These are phyloP conservation scores for Periconia digitata DNA, from an alignment of 2,329 filamentous ascomycete species.

Conservation along the genomic window DNA sequence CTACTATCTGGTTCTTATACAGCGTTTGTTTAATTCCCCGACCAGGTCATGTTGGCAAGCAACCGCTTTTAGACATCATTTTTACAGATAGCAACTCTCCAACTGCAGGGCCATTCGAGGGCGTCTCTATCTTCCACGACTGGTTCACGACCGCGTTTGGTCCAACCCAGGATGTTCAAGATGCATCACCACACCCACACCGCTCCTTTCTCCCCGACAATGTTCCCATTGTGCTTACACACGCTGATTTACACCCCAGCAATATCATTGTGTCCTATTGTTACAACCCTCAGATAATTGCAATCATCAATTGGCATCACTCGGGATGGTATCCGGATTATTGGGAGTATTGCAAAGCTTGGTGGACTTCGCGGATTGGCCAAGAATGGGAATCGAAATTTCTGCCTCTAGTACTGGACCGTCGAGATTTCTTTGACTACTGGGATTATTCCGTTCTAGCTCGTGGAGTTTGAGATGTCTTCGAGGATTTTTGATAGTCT, in stretches of 20 bases:
- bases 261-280: constrained; percentile 17
- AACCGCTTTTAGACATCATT: constrained; percentile 17
- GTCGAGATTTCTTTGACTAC: constrained; percentile 12
- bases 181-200: constrained; percentile 16
- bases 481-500: neutral
- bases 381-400: constrained; percentile 17
- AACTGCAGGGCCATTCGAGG: constrained; percentile 18
- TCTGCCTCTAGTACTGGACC: constrained; percentile 13
- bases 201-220: constrained; percentile 16
- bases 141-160: constrained; percentile 18
- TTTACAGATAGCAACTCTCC: constrained; percentile 11
- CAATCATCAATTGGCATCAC: constrained; percentile 17
- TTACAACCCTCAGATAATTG: constrained; percentile 7
- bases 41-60: constrained; percentile 13
- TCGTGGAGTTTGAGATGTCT: constrained; percentile 9
- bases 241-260: constrained; percentile 19
- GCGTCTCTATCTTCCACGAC: constrained; percentile 20
- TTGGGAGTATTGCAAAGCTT: constrained; percentile 20
- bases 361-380: constrained; percentile 13
- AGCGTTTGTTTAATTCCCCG: neutral
- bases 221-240: constrained; percentile 18
- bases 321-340: constrained; percentile 17
- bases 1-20: too few species aligned
- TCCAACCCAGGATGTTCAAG: constrained; percentile 5
- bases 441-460: constrained; percentile 19